Evolutionary conservation across 805 yeast genomes (phyloP), one percentile per base, ranked within the genome.

Genomic region (Lachancea meyersii): DNA sequence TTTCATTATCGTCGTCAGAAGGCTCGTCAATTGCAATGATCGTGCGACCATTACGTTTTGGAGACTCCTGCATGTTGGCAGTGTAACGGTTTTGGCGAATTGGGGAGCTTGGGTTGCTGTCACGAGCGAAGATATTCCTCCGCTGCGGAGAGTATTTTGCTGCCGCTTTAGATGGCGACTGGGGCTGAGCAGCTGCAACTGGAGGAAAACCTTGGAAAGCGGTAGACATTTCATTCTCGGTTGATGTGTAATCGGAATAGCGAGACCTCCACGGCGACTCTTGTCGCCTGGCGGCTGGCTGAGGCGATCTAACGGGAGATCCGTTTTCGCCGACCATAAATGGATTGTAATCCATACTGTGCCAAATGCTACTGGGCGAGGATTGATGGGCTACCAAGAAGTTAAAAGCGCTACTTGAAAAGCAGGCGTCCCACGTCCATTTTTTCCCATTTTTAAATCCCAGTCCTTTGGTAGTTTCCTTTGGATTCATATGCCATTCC

Each of bases 51-150:
- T 71, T 71, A 57, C 88, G 75, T 43, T 70, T 74, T 26, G 95
- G 93, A 0, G 94, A 80, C 59, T 85, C 89, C 50, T 77, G 64
- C 41, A 76, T 67, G 2, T 93, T 81, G 53, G 73, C 82, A 39
- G 73, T 75, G 32, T 86, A 80, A 62, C 94, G 71, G 18, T 51
- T 54, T 22, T 47, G 48, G 8, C 83, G 77, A 10, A 67, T 60
- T 14, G 64, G 64, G 5, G 62, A 48, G 31, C 50, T 54, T 19
- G 55, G 58, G 4, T 58, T 57, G 38, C 65, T 53, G 31, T 58
- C 63, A 30, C 60, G 56, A 16, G 59, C 53, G 32, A 53, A 57
- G 27, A 65, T 56, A 19, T 53, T 61, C 30, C 65, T 60, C 61
- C 71, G 57, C 54, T 64, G 54, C 57, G 76, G 58, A 50, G 66